A percentile compares a stretch with the other conserved stretches of the same genome.
These are phyloP conservation scores for Ceriops tagal DNA, from an alignment of 345 rosid genomes.

Conservation along the genomic window DNA sequence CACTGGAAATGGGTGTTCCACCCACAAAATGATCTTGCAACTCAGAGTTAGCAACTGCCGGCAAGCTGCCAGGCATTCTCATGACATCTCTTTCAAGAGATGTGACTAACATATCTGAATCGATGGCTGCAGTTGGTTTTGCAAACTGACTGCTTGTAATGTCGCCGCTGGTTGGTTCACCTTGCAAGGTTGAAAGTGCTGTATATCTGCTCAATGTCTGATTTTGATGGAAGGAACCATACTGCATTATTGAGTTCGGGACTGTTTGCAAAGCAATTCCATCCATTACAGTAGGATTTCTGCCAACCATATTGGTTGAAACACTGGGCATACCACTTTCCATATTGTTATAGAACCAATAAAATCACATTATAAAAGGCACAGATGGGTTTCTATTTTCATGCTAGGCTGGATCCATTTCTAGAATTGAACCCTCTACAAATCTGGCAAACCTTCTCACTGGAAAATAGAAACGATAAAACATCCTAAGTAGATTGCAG, in stretches of 20 bases:
- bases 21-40: slow-evolving; percentile 39
- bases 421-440: neutral
- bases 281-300: slow-evolving; percentile 30
- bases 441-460: neutral
- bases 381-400: slow-evolving; percentile 1
- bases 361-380: slow-evolving; percentile 10
- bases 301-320: slow-evolving; percentile 34
- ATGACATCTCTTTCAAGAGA: slow-evolving; percentile 25
- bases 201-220: slow-evolving; percentile 28
- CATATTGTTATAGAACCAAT: slow-evolving; percentile 18
- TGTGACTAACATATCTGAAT: slow-evolving; percentile 22
- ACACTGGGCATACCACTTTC: slow-evolving; percentile 45
- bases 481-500: neutral
- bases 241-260: slow-evolving; percentile 26
- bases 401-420: neutral
- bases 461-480: neutral
- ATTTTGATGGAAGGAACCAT: slow-evolving; percentile 29
- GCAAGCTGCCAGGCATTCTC: slow-evolving; percentile 18
- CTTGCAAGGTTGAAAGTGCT: slow-evolving; percentile 31
- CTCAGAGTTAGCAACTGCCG: slow-evolving; percentile 9
- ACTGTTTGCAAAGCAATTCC: slow-evolving; percentile 23
- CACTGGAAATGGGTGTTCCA: slow-evolving; percentile 31
- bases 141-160: slow-evolving; percentile 16
- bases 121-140: slow-evolving; percentile 17
- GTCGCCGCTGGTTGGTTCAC: slow-evolving; percentile 22